Evolutionary conservation across 2,329 filamentous ascomycete species (phyloP).

Genomic region (Microcera coccophila): DNA sequence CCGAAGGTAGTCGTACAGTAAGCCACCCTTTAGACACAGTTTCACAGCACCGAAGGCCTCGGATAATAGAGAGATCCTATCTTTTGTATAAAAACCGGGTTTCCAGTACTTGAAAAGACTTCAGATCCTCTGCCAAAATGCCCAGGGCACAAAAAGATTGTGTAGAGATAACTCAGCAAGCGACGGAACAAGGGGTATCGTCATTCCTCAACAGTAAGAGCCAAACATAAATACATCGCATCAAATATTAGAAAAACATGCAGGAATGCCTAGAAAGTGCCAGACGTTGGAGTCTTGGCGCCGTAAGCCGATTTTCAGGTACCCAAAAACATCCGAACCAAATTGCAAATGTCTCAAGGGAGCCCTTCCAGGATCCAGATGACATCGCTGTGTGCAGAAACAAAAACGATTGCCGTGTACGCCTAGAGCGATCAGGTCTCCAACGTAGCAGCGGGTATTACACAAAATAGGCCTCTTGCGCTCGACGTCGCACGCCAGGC

Average conservation of each 20-base stretch:
- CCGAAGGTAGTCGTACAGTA: too few relatives aligned
- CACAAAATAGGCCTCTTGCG: constrained; percentile 14
- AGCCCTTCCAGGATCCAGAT: not conserved
- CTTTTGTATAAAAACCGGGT: too few relatives aligned
- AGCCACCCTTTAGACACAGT: too few relatives aligned
- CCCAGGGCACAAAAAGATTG: constrained; percentile 3
- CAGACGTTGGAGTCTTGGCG: too few relatives aligned
- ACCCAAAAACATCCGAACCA: not conserved
- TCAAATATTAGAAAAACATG: constrained; percentile 4
- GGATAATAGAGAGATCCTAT: too few relatives aligned
- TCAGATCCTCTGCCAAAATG: too few relatives aligned
- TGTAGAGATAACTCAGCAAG: not conserved
- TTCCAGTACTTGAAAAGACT: too few relatives aligned
- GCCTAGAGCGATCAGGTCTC: constrained; percentile 1
- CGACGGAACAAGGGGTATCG: constrained; percentile 15
- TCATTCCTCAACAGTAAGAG: constrained; percentile 15
- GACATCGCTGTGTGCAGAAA: constrained; percentile 9
- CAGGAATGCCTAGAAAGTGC: not conserved
- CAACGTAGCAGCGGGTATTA: constrained; percentile 26
- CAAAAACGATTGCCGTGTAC: constrained; percentile 6
- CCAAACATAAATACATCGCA: constrained; percentile 14
- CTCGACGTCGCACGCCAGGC: too few relatives aligned
- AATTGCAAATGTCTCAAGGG: not conserved
- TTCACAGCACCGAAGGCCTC: too few relatives aligned
- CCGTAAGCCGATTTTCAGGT: too few relatives aligned